Evolutionary conservation across 768 basidiomycete genomes (phyloP).

Genomic region (Podaxis mareebaensis): DNA sequence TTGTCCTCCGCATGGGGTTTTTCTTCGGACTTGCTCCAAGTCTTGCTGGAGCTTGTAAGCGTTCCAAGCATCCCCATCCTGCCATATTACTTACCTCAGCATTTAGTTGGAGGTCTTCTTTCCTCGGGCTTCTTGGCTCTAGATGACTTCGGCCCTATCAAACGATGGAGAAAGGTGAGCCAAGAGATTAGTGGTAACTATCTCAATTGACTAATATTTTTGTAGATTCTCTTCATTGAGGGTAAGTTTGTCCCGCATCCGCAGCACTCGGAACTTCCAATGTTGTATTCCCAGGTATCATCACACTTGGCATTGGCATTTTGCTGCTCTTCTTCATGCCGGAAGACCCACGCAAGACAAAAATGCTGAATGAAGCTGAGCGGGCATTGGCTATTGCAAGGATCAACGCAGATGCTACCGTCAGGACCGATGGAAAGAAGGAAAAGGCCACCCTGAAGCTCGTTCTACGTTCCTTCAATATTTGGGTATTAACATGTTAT

Average conservation of each 20-base stretch:
- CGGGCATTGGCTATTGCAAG: conserved; percentile 29
- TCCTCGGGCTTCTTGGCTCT: conserved; percentile 35
- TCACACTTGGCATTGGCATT: conserved; percentile 29
- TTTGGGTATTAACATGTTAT: conserved; percentile 15
- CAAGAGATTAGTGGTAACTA: not conserved
- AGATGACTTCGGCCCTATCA: conserved; percentile 30
- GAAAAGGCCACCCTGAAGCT: conserved; percentile 17
- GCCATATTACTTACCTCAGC: not conserved
- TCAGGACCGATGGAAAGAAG: conserved; percentile 13
- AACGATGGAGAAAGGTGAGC: conserved; percentile 33
- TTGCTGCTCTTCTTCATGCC: conserved; percentile 29
- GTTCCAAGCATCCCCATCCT: not conserved
- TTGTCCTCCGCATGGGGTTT: conserved; percentile 35
- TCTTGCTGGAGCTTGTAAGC: conserved; percentile 37
- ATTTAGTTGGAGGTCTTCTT: conserved; percentile 37
- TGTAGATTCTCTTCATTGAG: conserved; percentile 43
- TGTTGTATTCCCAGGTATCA: conserved; percentile 23
- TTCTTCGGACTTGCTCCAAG: conserved; percentile 36
- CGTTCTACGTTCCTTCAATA: conserved; percentile 19
- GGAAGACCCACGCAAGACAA: conserved; percentile 28
- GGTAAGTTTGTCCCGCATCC: conserved; percentile 22
- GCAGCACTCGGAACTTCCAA: not conserved
- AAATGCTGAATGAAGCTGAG: conserved; percentile 29
- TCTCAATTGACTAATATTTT: not conserved
- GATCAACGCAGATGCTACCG: conserved; percentile 29